Percentiles rank a stretch among this genome's conserved stretches.
Evolutionary conservation across 805 yeast species (phyloP).

Genomic region (Nadsonia fulvescens): DNA sequence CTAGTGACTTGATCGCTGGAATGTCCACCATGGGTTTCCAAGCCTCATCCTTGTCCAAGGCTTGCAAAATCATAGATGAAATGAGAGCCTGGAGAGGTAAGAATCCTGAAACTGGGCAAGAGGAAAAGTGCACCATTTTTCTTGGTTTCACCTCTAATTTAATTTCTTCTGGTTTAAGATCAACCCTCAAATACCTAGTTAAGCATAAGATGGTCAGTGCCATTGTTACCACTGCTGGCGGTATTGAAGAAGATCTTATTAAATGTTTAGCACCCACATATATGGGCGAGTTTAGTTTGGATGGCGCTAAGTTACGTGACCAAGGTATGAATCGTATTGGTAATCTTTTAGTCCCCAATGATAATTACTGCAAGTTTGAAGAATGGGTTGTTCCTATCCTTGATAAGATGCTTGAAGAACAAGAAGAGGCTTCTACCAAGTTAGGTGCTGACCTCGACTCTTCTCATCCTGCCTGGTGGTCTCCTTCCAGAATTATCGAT

Average conservation of each 20-base stretch:
- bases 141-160: constrained; percentile 93
- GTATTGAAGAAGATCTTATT: constrained; percentile 92
- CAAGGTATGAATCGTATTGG: constrained; percentile 98
- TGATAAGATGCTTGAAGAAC: constrained; percentile 77
- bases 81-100: constrained; percentile 92
- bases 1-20: constrained; percentile 56
- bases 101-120: constrained; percentile 31
- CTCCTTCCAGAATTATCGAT: constrained; percentile 85
- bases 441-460: constrained; percentile 41
- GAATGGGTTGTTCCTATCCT: constrained; percentile 97
- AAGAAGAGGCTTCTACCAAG: constrained; percentile 42
- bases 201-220: constrained; percentile 92
- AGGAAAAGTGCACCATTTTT: constrained; percentile 76
- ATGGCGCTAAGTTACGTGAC: constrained; percentile 70
- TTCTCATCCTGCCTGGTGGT: constrained; percentile 53
- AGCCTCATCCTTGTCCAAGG: constrained; percentile 69
- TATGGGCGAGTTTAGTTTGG: constrained; percentile 74
- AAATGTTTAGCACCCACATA: constrained; percentile 93
- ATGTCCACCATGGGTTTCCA: constrained; percentile 97
- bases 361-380: constrained; percentile 91
- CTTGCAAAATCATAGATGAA: constrained; percentile 80
- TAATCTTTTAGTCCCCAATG: constrained; percentile 90
- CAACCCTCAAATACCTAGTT: constrained; percentile 72
- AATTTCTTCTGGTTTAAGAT: constrained; percentile 87
- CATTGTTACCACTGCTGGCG: constrained; percentile 95